Base-by-base conservation (phyloP, 306 rosid species). In the Begonia peltatifolia region DNA sequence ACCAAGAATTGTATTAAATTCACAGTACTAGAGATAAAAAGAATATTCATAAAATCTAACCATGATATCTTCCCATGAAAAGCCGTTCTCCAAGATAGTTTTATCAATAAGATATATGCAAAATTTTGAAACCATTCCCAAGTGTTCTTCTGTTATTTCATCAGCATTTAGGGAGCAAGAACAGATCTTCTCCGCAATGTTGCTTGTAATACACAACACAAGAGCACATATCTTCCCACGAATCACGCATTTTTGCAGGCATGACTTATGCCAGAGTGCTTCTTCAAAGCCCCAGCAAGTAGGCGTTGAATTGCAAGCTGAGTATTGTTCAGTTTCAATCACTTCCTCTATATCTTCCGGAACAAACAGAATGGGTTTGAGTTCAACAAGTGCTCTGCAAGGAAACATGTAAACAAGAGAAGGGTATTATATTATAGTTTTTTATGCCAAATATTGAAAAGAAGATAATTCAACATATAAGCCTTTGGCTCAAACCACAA, bases 351-450 rank as follows among this genome's bases (percentile, higher is more conserved):
- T 53, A 59, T 59, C 84, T 53, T 78, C 85, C 20, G 74, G 77
- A 47, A 73, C 90, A 65, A 76, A 90, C 59, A 90, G 92, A 64
- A 85, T 54, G 62, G 97, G 95, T 69, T 85, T 90, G 22, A 90
- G 75, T 80, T 90, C 97, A 51, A 90, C 82, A 55, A 50, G 73
- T 6, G 95, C 87, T 57, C 94, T 90, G 86, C 61, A 71, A 55
- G 36, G 36, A 11, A 60, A 60, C 16, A 49, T 49, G 25, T 6
- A 9, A 22, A 25, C 9, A 30, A 30, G 9, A 54, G 12, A 35
- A 54, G 36, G 42, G 41, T 60, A 4, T 30, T 30, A 7, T 30
- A 3, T 30, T 30, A 9, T 30, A 30, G 38, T 7, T 30, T 30
- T 30, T 30, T 30, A 30, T 30, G 38, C 38, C 38, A 30, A 20